Percentiles rank a stretch among this genome's conserved stretches.
Evolutionary conservation across 1,284 basidiomycete genomes (phyloP).

Genomic region (Tilletiopsis washingtonensis): DNA sequence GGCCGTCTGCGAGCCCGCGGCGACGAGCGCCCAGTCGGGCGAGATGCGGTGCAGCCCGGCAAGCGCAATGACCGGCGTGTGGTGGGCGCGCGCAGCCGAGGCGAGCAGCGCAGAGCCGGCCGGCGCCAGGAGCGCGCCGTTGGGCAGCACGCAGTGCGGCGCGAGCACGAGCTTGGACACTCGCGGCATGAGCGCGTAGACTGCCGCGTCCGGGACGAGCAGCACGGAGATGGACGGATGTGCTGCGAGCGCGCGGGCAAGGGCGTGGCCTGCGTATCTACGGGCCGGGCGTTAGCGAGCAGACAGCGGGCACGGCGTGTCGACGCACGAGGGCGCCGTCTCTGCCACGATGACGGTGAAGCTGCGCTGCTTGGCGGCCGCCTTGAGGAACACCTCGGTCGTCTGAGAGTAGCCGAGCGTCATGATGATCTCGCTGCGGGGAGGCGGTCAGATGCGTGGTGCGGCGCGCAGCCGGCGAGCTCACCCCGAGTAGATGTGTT

Average conservation of each 20-base stretch:
- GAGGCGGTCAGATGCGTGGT: background rate
- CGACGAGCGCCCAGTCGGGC: slow-evolving; percentile 72
- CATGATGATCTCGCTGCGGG: slow-evolving; percentile 77
- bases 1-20: background rate
- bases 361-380: slow-evolving; percentile 80
- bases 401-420: slow-evolving; percentile 91
- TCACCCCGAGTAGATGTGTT: slow-evolving; percentile 94
- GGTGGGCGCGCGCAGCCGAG: slow-evolving; percentile 81
- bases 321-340: slow-evolving; percentile 73
- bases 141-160: slow-evolving; percentile 85
- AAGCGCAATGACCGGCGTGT: slow-evolving; percentile 86
- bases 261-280: slow-evolving; percentile 67
- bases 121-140: slow-evolving; percentile 86
- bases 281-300: background rate
- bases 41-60: slow-evolving; percentile 94
- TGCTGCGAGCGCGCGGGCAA: slow-evolving; percentile 62
- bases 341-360: slow-evolving; percentile 95
- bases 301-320: background rate
- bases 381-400: slow-evolving; percentile 85
- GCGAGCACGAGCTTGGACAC: slow-evolving; percentile 93
- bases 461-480: slow-evolving; percentile 34
- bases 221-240: slow-evolving; percentile 79
- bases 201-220: slow-evolving; percentile 87
- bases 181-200: slow-evolving; percentile 91
- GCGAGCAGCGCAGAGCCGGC: slow-evolving; percentile 76